phyloP scores from a whole-genome alignment of 257 asterid genomes.

The Asclepias syriaca region DNA sequence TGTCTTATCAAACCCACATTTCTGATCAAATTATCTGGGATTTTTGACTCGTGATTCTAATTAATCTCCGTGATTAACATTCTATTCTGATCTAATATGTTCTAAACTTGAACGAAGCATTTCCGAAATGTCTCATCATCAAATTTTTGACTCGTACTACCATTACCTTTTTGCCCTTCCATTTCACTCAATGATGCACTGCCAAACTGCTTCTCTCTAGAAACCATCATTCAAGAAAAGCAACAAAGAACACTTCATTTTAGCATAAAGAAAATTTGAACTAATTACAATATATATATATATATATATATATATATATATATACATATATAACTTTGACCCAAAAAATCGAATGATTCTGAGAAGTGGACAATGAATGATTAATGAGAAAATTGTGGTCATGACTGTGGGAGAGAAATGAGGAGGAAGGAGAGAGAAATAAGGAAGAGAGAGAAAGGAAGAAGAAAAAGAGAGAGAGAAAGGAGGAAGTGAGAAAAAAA shows the following conservation, averaged over 20 bases:
- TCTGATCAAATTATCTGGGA: slow-evolving; percentile 70
- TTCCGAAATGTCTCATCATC: slow-evolving; percentile 72
- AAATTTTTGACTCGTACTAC: slow-evolving; percentile 48
- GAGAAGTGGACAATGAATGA: too few species aligned
- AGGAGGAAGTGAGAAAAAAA: too few species aligned
- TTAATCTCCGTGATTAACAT: slow-evolving; percentile 73
- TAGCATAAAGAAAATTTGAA: slow-evolving; percentile 6
- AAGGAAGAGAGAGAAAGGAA: too few species aligned
- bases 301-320: too few species aligned
- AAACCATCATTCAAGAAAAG: slow-evolving; percentile 6
- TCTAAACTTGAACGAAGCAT: too few species aligned
- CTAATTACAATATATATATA: too few species aligned
- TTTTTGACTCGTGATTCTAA: slow-evolving; percentile 82
- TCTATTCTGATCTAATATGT: slow-evolving; percentile 74
- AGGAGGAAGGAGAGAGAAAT: too few species aligned
- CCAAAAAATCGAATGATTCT: too few species aligned
- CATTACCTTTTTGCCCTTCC: slow-evolving; percentile 78
- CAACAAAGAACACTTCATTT: background rate
- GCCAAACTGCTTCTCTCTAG: slow-evolving; percentile 22
- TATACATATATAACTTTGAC: too few species aligned
- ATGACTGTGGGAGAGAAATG: too few species aligned
- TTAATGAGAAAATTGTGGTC: too few species aligned
- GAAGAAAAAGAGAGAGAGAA: too few species aligned
- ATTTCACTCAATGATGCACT: slow-evolving; percentile 32
- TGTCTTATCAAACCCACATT: slow-evolving; percentile 81